Percentiles rank a stretch among this genome's conserved stretches.
phyloP scores from a whole-genome alignment of 345 rosid genomes.

The Hibiscus syriacus region DNA sequence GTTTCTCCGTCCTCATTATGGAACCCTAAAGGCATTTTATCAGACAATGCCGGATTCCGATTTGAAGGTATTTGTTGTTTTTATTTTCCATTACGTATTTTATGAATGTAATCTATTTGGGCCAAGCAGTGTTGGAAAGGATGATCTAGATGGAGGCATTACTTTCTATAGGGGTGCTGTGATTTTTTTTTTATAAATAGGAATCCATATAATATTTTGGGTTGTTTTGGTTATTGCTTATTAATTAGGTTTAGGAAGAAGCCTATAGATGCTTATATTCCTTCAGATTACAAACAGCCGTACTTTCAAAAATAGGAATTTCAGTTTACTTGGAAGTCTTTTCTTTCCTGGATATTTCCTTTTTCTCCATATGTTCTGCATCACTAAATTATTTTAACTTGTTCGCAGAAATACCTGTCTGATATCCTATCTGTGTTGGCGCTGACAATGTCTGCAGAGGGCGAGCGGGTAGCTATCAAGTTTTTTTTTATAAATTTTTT shows the following conservation, averaged over 20 bases:
- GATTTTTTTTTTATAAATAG: not conserved
- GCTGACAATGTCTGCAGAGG: constrained; percentile 92
- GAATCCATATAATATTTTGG: not conserved
- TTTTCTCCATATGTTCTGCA: not conserved
- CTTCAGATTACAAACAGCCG: not conserved
- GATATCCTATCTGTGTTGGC: constrained; percentile 93
- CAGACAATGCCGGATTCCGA: constrained; percentile 59
- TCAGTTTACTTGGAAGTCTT: not conserved
- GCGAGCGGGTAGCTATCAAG: constrained; percentile 61
- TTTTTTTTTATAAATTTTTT: not conserved
- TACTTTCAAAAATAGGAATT: not conserved
- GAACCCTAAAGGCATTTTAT: constrained; percentile 64
- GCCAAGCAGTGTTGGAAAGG: no score
- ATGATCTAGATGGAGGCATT: not conserved
- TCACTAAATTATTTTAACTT: no score
- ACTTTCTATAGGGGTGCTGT: no score
- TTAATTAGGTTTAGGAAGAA: not conserved
- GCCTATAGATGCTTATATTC: no score
- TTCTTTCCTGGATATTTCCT: no score
- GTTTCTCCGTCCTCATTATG: constrained; percentile 95
- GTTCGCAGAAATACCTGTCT: constrained; percentile 70
- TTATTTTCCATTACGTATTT: not conserved
- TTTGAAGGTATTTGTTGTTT: constrained; percentile 43
- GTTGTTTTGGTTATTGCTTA: no score
- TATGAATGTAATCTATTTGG: no score